Conservation (phyloP, 768 basidiomycete genomes). For the Tricholoma sp. region DNA sequence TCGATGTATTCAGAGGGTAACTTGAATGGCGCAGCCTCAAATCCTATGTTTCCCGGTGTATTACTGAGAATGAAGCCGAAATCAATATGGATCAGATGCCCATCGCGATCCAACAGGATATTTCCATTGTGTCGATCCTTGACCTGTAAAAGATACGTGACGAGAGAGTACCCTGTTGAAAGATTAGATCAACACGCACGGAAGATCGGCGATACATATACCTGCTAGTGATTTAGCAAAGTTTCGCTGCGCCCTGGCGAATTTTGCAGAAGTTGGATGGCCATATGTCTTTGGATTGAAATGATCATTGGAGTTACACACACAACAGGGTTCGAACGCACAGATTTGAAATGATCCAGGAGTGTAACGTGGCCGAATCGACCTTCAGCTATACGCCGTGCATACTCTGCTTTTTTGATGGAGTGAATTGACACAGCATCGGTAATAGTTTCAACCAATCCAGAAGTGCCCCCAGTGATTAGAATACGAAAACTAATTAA, state of each 20-base stretch:
- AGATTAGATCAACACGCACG: neutral
- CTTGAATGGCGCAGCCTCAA: conserved; percentile 99
- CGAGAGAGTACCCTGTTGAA: conserved; percentile 77
- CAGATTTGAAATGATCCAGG: conserved; percentile 87
- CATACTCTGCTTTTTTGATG: conserved; percentile 98
- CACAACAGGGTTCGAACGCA: conserved; percentile 31
- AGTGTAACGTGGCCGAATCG: conserved; percentile 84
- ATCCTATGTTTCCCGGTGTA: conserved; percentile 95
- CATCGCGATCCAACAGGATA: conserved; percentile 92
- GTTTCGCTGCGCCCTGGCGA: conserved; percentile 84
- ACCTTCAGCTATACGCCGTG: conserved; percentile 75
- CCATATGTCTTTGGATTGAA: conserved; percentile 69
- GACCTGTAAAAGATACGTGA: conserved; percentile 95
- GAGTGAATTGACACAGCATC: conserved; percentile 99
- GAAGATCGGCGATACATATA: conserved; percentile 19
- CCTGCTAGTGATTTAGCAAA: conserved; percentile 92
- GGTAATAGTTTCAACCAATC: conserved; percentile 95
- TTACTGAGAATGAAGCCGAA: conserved; percentile 98
- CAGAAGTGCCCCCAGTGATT: conserved; percentile 90
- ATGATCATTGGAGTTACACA: neutral
- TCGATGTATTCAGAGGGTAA: conserved; percentile 93
- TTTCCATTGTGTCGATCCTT: conserved; percentile 99
- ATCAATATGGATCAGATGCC: conserved; percentile 94
- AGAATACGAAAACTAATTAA: conserved; percentile 83
- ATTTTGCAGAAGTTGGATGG: conserved; percentile 81